These are phyloP conservation scores for Blastobotrys serpentis DNA, from an alignment of 1,139 yeast species.

Conservation along the genomic window DNA sequence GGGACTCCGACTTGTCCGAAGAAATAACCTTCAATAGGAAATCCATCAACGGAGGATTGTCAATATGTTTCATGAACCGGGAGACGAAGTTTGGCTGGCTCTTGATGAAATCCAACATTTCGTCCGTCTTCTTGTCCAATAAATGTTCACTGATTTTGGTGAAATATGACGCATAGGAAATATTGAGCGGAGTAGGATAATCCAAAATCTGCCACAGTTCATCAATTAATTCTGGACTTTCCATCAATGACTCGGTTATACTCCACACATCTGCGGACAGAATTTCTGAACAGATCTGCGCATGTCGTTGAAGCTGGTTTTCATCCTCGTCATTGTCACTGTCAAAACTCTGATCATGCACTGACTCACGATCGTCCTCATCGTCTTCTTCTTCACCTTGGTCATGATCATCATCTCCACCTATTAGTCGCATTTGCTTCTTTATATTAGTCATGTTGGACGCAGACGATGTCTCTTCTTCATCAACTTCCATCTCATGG, in stretches of 20 bases:
- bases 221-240: constrained; percentile 60
- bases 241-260: constrained; percentile 87
- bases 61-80: constrained; percentile 72
- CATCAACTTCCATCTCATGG: constrained; percentile 8
- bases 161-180: constrained; percentile 79
- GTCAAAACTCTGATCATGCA: background rate
- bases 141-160: constrained; percentile 94
- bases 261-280: constrained; percentile 94
- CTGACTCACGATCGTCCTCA: constrained; percentile 37
- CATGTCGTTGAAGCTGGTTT: constrained; percentile 56
- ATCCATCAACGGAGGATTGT: constrained; percentile 84
- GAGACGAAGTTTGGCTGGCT: constrained; percentile 63
- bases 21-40: constrained; percentile 73
- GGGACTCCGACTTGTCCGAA: constrained; percentile 73
- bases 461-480: background rate
- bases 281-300: constrained; percentile 88
- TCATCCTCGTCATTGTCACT: constrained; percentile 17
- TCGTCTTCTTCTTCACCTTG: constrained; percentile 23
- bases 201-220: constrained; percentile 81
- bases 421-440: constrained; percentile 14
- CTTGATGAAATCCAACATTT: constrained; percentile 69
- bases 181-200: constrained; percentile 60
- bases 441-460: constrained; percentile 7
- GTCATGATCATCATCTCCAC: constrained; percentile 21
- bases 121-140: constrained; percentile 85